Conservation (phyloP, 2,329 filamentous ascomycete genomes). For the Colletotrichum destructivum region DNA sequence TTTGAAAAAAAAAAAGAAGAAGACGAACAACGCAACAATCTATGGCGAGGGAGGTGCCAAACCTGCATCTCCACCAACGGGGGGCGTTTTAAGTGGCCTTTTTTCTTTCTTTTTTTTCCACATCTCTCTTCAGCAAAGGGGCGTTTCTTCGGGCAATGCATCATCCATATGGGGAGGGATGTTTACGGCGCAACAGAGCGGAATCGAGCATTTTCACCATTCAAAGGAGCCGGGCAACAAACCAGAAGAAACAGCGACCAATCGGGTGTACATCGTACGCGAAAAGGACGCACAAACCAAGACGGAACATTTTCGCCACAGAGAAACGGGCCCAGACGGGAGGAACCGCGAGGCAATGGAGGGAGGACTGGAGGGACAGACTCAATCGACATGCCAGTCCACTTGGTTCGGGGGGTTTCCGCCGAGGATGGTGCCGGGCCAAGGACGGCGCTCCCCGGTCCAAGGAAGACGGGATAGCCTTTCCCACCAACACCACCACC, state of each 20-base stretch:
- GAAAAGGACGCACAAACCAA: background rate
- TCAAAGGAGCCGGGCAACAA: background rate
- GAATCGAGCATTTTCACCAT: constrained; percentile 6
- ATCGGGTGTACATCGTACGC: background rate
- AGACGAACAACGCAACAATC: too few species aligned
- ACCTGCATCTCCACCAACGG: too few species aligned
- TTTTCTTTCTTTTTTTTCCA: background rate
- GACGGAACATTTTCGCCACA: background rate
- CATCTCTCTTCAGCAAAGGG: background rate
- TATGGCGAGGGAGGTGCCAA: too few species aligned
- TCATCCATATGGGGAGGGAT: constrained; percentile 4
- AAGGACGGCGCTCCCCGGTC: background rate
- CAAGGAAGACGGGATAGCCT: background rate
- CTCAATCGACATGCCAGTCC: background rate
- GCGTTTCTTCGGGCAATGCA: background rate
- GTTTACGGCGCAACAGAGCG: background rate
- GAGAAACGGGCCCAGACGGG: constrained; percentile 2
- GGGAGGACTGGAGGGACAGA: constrained; percentile 11
- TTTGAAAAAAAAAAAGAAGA: too few species aligned
- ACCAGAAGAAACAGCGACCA: background rate
- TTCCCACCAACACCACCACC: background rate
- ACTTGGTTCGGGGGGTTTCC: constrained; percentile 25
- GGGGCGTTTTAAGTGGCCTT: background rate
- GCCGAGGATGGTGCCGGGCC: constrained; percentile 4
- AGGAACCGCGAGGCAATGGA: constrained; percentile 11